Evolutionary conservation across 2,329 filamentous ascomycete genomes (phyloP), one percentile per base, ranked within the genome.

Genomic region (Alternaria ethzedia): DNA sequence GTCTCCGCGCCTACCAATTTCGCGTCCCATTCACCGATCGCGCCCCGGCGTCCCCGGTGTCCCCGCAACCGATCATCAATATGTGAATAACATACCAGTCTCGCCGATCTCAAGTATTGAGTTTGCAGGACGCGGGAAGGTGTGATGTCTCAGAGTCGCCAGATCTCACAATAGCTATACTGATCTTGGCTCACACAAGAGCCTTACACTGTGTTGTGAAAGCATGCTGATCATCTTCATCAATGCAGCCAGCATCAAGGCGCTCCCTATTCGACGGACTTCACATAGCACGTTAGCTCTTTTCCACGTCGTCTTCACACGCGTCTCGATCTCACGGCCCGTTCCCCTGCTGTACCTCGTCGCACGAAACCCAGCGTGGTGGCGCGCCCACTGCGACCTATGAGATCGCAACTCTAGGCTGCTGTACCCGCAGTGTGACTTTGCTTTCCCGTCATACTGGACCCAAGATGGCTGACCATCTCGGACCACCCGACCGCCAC

Each of bases 291-390:
- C 0, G 13, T 5, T 36, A n/a, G 32, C 32, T 36, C 32, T 9
- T n/a, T 36, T 36, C 15, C 1, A 9, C 30, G 2, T 12, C 1
- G 5, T 30, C 25, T 36, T 36, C 32, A 36, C 11, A 23, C 7
- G 44, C 9, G 12, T 44, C 3, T 36, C 43, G 20, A 54, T 23
- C 15, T 43, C 4, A 8, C 44, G 25, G 54, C 41, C 49, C 36
- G 21, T 30, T 36, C 21, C 43, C 10, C 43, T n/a, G 54, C 61
- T 58, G 47, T 36, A 30, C 28, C 59, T 20, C 36, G 67, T 72
- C 30, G 64, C 65, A 69, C 67, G 30, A 21, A 55, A 65, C 64
- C 61, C 66, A 51, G 50, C 56, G 45, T 49, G 55, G 62, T 61
- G 68, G 66, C 57, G 50, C 49, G 56, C 57, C 68, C 68, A 57